Conservation (phyloP, 257 asterid genomes). For the Solanum pinnatisectum region DNA sequence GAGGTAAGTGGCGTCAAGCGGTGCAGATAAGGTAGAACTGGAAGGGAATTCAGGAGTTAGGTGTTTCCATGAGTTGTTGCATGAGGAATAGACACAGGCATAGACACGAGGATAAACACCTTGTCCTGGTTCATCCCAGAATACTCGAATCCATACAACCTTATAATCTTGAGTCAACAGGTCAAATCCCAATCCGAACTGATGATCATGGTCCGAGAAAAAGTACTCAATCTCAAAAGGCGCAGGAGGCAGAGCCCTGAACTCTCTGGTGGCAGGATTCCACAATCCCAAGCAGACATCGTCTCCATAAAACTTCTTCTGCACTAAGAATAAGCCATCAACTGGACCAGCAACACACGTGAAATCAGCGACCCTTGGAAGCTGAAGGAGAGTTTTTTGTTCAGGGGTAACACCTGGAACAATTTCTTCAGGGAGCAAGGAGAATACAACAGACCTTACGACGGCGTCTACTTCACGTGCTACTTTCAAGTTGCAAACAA, state of each 20-base stretch:
- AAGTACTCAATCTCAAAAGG: background rate
- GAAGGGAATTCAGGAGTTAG: background rate
- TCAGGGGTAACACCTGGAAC: background rate
- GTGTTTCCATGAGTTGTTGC: background rate
- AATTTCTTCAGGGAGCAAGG: background rate
- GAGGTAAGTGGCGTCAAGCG: background rate
- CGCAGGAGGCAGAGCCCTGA: slow-evolving; percentile 18
- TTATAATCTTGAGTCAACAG: background rate
- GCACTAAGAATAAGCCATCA: slow-evolving; percentile 22
- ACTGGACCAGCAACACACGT: slow-evolving; percentile 25
- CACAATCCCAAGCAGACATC: slow-evolving; percentile 16
- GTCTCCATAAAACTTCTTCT: background rate
- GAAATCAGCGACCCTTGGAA: slow-evolving; percentile 4
- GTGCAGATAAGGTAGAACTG: background rate
- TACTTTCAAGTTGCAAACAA: slow-evolving; percentile 10
- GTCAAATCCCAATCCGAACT: background rate
- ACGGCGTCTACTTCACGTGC: background rate
- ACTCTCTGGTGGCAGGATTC: slow-evolving; percentile 35
- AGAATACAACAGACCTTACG: background rate
- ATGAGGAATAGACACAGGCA: background rate
- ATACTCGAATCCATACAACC: background rate
- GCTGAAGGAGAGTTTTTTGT: background rate
- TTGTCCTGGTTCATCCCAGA: background rate
- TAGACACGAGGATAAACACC: background rate
- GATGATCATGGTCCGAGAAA: background rate